Base-by-base conservation (phyloP, 345 rosid species). In the Gossypium raimondii region DNA sequence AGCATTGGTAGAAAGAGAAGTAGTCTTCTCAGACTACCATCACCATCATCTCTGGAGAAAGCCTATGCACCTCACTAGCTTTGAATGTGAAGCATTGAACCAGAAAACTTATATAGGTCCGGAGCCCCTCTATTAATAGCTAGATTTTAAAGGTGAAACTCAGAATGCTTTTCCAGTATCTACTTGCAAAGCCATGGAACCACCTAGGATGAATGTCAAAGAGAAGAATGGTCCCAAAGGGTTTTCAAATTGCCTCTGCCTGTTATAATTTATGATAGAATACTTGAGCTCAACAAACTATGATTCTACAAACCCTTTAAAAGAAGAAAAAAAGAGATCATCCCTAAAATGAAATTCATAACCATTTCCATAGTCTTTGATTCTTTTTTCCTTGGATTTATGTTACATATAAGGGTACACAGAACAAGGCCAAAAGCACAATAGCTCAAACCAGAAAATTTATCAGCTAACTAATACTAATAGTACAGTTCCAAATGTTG, bases 141-240 rank as follows among this genome's bases (percentile, higher is more conserved):
- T 34, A 1, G 7, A 34, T 34, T 34, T 34, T 34, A 34, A 29
- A 34, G 38, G 38, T 34, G 38, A 34, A 34, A 34, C 1, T 34
- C 38, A 4, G 38, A 34, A 34, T 34, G 38, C 38, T 34, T 34
- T 34, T 5, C 41, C 41, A 34, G 7, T 5, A 34, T 34, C 41
- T 34, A 34, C 41, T 34, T 34, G 41, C 41, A 34, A 82, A 66
- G 97, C 94, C 81, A 87, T 58, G 45, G 89, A 63, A 63, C 14
- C 81, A 79, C 83, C 87, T 2, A 84, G 78, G 51, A 86, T 72
- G 78, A 93, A 89, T 18, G 86, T 87, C 86, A 79, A 34, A 34
- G 75, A 84, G 74, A 71, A 93, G 88, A 66, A 89, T 82, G 79
- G 89, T 75, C 77, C 90, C 85, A 44, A 61, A 78, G 75, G 82